These are phyloP conservation scores for Quercus tomentella DNA, from an alignment of 331 rosid species.

Conservation along the genomic window DNA sequence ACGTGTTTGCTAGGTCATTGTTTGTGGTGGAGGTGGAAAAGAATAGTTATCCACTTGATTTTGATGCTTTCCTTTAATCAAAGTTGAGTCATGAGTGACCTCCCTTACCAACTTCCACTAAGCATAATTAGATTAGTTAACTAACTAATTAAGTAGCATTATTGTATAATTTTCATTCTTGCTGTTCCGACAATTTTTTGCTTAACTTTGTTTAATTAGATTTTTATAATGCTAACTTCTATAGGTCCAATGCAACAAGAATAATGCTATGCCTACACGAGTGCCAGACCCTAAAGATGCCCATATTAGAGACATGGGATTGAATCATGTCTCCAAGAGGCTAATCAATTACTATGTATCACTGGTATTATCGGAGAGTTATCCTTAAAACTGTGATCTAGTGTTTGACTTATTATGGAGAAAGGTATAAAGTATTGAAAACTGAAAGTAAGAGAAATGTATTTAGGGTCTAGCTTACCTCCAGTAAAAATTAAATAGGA, in stretches of 20 bases:
- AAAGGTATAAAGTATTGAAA: too few species aligned
- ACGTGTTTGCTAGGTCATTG: neutral
- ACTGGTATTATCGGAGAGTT: too few species aligned
- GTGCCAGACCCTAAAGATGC: neutral
- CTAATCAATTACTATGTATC: too few species aligned
- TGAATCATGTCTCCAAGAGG: neutral
- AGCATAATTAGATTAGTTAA: neutral
- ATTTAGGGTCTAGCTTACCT: too few species aligned
- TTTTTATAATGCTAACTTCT: neutral
- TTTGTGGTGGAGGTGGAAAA: neutral
- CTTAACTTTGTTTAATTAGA: neutral
- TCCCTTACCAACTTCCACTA: slow-evolving; percentile 13
- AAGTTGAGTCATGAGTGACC: slow-evolving; percentile 1
- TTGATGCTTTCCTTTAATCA: slow-evolving; percentile 5
- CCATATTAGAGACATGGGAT: neutral
- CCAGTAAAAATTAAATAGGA: too few species aligned
- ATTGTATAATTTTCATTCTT: neutral
- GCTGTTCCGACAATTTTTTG: too few species aligned
- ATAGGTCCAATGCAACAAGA: neutral
- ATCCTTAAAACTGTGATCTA: too few species aligned
- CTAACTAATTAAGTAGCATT: neutral
- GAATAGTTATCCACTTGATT: slow-evolving; percentile 19
- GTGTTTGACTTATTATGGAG: too few species aligned
- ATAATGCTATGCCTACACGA: neutral
- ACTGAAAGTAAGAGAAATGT: too few species aligned